Percentiles rank a stretch among this genome's conserved stretches.
Conservation (phyloP, 441 rosid species). For the Theobroma grandiflorum region DNA sequence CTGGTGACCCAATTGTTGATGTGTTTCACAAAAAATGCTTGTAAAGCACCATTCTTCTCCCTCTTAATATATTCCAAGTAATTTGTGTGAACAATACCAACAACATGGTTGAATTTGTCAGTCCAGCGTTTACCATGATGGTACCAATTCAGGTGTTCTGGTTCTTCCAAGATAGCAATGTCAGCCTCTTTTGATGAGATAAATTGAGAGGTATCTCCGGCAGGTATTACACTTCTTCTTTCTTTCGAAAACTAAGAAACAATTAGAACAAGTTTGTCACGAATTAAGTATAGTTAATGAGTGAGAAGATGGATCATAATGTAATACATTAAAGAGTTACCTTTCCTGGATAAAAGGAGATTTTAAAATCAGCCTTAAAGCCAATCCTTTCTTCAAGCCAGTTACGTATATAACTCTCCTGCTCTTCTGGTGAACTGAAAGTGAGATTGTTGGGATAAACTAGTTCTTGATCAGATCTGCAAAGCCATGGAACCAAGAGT, state of each 20-base stretch:
- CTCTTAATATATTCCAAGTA: slow-evolving; percentile 97
- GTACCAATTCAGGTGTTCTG: slow-evolving; percentile 97
- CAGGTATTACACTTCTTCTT: slow-evolving; percentile 91
- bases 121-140: slow-evolving; percentile 98
- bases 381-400: slow-evolving; percentile 98
- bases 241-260: slow-evolving; percentile 79
- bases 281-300: not conserved
- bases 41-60: slow-evolving; percentile 91
- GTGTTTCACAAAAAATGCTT: slow-evolving; percentile 93
- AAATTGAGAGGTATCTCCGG: slow-evolving; percentile 95
- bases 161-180: slow-evolving; percentile 94
- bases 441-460: slow-evolving; percentile 89
- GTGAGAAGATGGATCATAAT: slow-evolving; percentile 14
- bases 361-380: slow-evolving; percentile 86
- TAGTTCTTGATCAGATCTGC: slow-evolving; percentile 90
- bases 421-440: slow-evolving; percentile 93
- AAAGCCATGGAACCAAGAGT: slow-evolving; percentile 96
- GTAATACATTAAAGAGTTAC: slow-evolving; percentile 44
- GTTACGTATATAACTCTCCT: slow-evolving; percentile 85
- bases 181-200: slow-evolving; percentile 91
- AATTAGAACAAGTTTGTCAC: slow-evolving; percentile 33
- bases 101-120: slow-evolving; percentile 92
- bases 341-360: slow-evolving; percentile 98
- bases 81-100: slow-evolving; percentile 95
- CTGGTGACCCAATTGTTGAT: slow-evolving; percentile 89